These are phyloP conservation scores for Volvariella volvacea DNA, from an alignment of 1,284 basidiomycete species.

Conservation along the genomic window DNA sequence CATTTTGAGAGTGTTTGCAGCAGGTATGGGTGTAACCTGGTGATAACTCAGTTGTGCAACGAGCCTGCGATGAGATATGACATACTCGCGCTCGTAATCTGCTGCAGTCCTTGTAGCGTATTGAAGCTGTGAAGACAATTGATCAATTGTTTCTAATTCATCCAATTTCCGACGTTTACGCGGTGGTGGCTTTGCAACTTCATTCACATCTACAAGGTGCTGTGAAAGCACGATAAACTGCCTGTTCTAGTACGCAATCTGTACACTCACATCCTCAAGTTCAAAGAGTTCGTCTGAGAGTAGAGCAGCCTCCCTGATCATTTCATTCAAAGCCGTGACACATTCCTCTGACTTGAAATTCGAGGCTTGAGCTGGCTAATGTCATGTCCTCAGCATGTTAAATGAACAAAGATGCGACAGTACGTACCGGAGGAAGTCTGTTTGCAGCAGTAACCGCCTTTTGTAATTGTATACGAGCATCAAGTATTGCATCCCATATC, in stretches of 20 bases:
- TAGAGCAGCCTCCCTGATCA: conserved; percentile 51
- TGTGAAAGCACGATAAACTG: conserved; percentile 18
- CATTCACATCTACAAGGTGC: conserved; percentile 41
- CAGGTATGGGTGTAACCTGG: conserved; percentile 61
- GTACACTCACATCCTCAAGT: conserved; percentile 50
- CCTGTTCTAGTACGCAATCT: not conserved
- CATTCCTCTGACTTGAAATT: conserved; percentile 25
- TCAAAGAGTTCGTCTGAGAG: conserved; percentile 64
- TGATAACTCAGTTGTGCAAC: no score
- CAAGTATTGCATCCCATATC: conserved; percentile 80
- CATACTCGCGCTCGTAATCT: conserved; percentile 53
- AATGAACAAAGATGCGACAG: no score
- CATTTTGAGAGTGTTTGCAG: conserved; percentile 82
- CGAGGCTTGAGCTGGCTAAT: conserved; percentile 27
- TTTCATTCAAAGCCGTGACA: conserved; percentile 31
- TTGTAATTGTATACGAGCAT: conserved; percentile 85
- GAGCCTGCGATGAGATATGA: conserved; percentile 12
- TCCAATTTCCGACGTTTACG: conserved; percentile 52
- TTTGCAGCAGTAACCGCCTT: conserved; percentile 68
- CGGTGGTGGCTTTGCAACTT: conserved; percentile 42
- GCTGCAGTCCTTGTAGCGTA: conserved; percentile 39
- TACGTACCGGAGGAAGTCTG: conserved; percentile 46
- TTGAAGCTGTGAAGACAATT: conserved; percentile 30
- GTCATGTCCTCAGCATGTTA: no score
- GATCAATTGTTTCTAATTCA: conserved; percentile 22